A percentile compares a stretch with the other conserved stretches of the same genome.
Conservation (phyloP, 805 yeast genomes). For the Soucietia sequanensis region DNA sequence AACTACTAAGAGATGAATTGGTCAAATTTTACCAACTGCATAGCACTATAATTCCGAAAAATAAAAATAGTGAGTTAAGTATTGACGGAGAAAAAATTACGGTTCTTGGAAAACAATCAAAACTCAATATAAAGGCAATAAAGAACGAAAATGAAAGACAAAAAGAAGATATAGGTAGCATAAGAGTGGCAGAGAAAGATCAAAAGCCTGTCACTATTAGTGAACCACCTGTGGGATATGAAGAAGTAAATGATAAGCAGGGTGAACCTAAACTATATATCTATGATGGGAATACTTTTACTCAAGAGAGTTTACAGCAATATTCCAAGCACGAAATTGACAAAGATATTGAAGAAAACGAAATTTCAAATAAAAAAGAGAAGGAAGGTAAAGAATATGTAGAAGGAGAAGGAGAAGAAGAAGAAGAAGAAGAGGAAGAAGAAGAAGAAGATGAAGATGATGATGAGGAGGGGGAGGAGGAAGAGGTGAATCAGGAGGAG, state of each 20-base stretch:
- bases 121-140: not conserved
- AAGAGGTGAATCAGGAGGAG: conserved; percentile 2
- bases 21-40: conserved; percentile 42
- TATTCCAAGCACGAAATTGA: conserved; percentile 6
- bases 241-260: no score
- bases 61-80: conserved; percentile 22
- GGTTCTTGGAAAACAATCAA: not conserved
- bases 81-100: conserved; percentile 22
- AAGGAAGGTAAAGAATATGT: conserved; percentile 4
- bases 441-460: conserved; percentile 20
- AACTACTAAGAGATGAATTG: conserved; percentile 52
- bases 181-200: no score
- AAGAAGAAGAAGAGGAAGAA: conserved; percentile 6
- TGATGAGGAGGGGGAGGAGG: conserved; percentile 8
- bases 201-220: no score
- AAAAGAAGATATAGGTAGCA: not conserved
- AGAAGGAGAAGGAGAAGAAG: conserved; percentile 2
- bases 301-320: no score
- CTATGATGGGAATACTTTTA: no score
- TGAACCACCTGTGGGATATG: no score
- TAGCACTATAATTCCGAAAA: conserved; percentile 36
- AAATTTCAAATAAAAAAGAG: conserved; percentile 3
- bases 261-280: no score
- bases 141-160: not conserved
- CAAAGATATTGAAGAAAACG: conserved; percentile 6